Base-by-base conservation (phyloP, 768 basidiomycete species). In the Leccinum truebloodii region DNA sequence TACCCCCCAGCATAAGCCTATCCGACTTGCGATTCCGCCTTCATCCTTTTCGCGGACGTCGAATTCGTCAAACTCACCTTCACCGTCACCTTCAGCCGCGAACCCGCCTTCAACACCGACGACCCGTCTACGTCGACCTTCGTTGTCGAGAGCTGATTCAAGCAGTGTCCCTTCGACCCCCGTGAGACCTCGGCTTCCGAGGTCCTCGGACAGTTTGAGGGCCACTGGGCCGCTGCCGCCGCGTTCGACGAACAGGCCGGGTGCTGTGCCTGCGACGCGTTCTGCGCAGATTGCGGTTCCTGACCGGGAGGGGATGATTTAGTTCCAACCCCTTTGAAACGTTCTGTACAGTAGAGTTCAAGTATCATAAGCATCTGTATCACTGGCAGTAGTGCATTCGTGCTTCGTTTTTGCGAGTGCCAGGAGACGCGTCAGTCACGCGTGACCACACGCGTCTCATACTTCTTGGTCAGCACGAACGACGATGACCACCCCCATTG, bases 231-330 rank as follows among this genome's bases (percentile, higher is more conserved):
- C 81, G 1, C 85, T 82, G 0, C 83, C 86, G 3, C 88, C 89
- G 18, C 80, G 89, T 54, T 90, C 89, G 57, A 77, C 77, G 22
- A 85, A 88, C 71, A 78, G 89, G 10, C 89, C 90, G 2, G 81
- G 83, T 13, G 89, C 86, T 68, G 18, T 59, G 3, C 69, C 77
- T 30, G 65, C 28, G 16, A 20, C 78, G 20, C 79, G 82, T 22
- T 78, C 82, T 20, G 80, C 83, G 4, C 83, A 80, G 4, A 77
- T 83, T 2, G 82, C 81, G 22, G 73, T 85, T 50, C 83, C 85
- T 24, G 81, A 78, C 64, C 77, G 83, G 51, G 85, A 86, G 49
- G 85, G 86, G 6, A 85, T 88, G 85, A 81, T 88, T 69, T 87
- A 72, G 80, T 48, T 30, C 20, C 20, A 12, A 16, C 28, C 12